phyloP scores from a whole-genome alignment of 148 eudicot species.

The Gaultheria prostrata region DNA sequence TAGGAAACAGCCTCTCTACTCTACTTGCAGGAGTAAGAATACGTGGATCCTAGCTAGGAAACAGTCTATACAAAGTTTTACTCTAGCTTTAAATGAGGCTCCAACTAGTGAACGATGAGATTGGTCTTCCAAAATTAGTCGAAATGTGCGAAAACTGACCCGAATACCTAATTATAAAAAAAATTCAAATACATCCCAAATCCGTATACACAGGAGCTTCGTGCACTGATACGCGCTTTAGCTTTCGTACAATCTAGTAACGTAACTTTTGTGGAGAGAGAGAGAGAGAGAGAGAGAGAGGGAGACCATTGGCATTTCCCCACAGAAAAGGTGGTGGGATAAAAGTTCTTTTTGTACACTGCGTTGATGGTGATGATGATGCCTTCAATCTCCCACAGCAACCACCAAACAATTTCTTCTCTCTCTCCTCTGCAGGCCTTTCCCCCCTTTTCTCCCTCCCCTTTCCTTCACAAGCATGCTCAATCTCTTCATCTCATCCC shows the following conservation, averaged over 20 bases:
- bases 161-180: too few relatives aligned
- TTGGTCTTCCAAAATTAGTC: too few relatives aligned
- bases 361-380: slow-evolving; percentile 52
- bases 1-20: too few relatives aligned
- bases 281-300: neutral
- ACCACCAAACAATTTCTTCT: slow-evolving; percentile 28
- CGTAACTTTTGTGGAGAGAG: neutral
- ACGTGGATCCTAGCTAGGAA: too few relatives aligned
- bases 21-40: too few relatives aligned
- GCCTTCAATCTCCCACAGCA: slow-evolving; percentile 50
- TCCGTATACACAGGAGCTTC: too few relatives aligned
- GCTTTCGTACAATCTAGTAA: neutral
- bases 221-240: neutral
- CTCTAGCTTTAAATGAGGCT: too few relatives aligned
- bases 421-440: slow-evolving; percentile 4
- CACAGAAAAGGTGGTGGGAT: slow-evolving; percentile 32
- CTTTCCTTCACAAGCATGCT: slow-evolving; percentile 19
- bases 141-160: too few relatives aligned
- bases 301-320: slow-evolving; percentile 19
- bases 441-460: neutral
- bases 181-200: too few relatives aligned
- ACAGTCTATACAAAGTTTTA: too few relatives aligned
- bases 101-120: too few relatives aligned
- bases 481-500: slow-evolving; percentile 20
- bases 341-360: slow-evolving; percentile 52